A percentile compares a stretch with the other conserved stretches of the same genome.
Conservation (phyloP, 2,329 filamentous ascomycete genomes). For the Chaetomium sp. region DNA sequence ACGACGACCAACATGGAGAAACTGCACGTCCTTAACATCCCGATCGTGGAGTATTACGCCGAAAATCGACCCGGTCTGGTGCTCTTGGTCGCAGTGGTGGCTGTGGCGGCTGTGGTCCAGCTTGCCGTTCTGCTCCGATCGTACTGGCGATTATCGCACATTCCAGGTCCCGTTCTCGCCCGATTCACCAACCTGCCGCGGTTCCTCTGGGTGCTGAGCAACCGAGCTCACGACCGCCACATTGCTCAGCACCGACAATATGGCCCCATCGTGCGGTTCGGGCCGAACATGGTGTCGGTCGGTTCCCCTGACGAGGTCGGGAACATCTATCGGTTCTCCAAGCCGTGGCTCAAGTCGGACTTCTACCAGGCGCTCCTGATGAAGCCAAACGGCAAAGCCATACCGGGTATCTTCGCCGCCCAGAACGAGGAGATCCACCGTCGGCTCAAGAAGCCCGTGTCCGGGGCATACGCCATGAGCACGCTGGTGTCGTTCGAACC, state of each 20-base stretch:
- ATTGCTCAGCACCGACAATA: neutral
- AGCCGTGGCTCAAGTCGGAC: neutral
- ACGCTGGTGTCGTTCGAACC: slow-evolving; percentile 35
- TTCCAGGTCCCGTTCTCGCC: neutral
- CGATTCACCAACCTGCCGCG: neutral
- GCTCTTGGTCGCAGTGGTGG: no score
- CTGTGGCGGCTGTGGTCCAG: no score
- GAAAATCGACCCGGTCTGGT: no score
- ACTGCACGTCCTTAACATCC: no score
- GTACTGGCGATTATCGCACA: neutral
- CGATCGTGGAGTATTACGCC: no score
- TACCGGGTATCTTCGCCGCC: slow-evolving; percentile 34
- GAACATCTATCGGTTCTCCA: neutral
- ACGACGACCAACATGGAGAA: no score
- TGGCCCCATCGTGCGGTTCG: neutral
- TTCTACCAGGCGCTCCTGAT: neutral
- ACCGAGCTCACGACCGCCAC: neutral
- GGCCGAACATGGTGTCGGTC: neutral
- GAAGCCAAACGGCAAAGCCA: slow-evolving; percentile 21
- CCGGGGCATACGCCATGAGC: slow-evolving; percentile 34
- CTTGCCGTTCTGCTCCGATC: slow-evolving; percentile 6
- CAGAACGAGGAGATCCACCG: slow-evolving; percentile 34
- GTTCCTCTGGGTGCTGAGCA: neutral
- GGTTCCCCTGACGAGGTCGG: neutral
- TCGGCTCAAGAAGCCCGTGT: slow-evolving; percentile 31